These are phyloP conservation scores for Carex arenaria DNA, from an alignment of 202 grass and related monocot genomes.

Conservation along the genomic window DNA sequence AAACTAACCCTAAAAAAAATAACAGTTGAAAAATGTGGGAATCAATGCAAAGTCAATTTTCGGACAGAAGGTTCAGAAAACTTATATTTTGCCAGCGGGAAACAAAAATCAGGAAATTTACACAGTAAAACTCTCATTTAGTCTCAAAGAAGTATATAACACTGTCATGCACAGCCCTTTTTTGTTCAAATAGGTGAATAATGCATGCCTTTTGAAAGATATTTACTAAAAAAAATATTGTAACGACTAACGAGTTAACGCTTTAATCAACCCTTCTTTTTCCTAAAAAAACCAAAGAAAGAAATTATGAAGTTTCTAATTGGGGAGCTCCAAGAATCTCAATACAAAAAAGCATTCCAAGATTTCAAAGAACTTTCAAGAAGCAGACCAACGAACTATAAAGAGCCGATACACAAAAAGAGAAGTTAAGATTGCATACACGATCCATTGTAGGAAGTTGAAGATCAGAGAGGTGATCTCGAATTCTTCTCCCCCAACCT, in stretches of 20 bases:
- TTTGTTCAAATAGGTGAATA: not conserved
- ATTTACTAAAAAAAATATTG: too few relatives aligned
- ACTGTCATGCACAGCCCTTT: not conserved
- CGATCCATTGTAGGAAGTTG: not conserved
- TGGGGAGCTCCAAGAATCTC: not conserved
- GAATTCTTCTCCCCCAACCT: too few relatives aligned
- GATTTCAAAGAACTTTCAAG: not conserved
- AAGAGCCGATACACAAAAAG: not conserved
- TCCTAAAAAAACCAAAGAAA: not conserved
- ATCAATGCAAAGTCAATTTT: not conserved
- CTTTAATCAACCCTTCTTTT: too few relatives aligned
- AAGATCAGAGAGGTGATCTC: not conserved
- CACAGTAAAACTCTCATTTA: not conserved
- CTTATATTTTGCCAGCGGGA: not conserved
- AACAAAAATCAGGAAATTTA: too few relatives aligned
- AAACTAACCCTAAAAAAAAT: not conserved
- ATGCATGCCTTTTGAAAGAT: not conserved
- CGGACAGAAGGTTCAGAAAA: not conserved
- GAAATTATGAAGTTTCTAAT: not conserved
- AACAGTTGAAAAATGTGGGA: not conserved
- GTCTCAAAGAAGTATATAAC: not conserved
- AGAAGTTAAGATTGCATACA: not conserved
- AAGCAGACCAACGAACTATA: not conserved
- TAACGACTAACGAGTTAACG: too few relatives aligned
- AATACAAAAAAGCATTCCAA: not conserved